Conservation (phyloP, 768 basidiomycete species). For the Grammothele lineata region DNA sequence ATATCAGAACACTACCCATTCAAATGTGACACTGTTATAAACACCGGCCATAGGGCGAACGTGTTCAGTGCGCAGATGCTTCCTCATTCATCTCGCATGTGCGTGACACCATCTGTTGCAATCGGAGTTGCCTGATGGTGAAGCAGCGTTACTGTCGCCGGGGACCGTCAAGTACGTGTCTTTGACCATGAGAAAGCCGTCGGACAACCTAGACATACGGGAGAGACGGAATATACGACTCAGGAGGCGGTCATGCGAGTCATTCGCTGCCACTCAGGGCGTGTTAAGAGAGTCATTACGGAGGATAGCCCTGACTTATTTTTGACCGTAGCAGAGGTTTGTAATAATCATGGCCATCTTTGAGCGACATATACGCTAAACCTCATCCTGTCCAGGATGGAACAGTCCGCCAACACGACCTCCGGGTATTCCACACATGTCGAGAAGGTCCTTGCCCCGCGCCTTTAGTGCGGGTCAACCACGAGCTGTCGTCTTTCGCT, state of each 20-base stretch:
- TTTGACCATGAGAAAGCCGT: constrained; percentile 56
- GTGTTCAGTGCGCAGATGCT: constrained; percentile 85
- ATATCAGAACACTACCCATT: constrained; percentile 54
- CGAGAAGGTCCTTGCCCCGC: constrained; percentile 53
- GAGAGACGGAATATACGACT: constrained; percentile 42
- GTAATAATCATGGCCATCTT: constrained; percentile 18
- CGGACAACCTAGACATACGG: constrained; percentile 30
- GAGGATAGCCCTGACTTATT: constrained; percentile 77
- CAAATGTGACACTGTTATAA: constrained; percentile 59
- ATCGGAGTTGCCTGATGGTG: neutral
- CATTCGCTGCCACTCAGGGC: constrained; percentile 64
- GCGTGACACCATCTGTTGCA: constrained; percentile 24
- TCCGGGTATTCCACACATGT: constrained; percentile 70
- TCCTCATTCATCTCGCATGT: constrained; percentile 77
- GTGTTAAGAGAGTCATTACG: constrained; percentile 77
- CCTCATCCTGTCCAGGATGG: constrained; percentile 69
- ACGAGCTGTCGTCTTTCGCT: constrained; percentile 69
- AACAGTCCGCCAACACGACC: constrained; percentile 82
- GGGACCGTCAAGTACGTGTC: constrained; percentile 72
- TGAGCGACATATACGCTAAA: constrained; percentile 10
- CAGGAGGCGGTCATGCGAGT: constrained; percentile 46
- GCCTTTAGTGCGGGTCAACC: constrained; percentile 61
- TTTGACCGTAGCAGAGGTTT: constrained; percentile 74
- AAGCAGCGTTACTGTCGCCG: constrained; percentile 64
- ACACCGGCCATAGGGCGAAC: constrained; percentile 77